A percentile compares a stretch with the other conserved stretches of the same genome.
Conservation (phyloP, 305 asterid species). For the Fraxinus dipetala region DNA sequence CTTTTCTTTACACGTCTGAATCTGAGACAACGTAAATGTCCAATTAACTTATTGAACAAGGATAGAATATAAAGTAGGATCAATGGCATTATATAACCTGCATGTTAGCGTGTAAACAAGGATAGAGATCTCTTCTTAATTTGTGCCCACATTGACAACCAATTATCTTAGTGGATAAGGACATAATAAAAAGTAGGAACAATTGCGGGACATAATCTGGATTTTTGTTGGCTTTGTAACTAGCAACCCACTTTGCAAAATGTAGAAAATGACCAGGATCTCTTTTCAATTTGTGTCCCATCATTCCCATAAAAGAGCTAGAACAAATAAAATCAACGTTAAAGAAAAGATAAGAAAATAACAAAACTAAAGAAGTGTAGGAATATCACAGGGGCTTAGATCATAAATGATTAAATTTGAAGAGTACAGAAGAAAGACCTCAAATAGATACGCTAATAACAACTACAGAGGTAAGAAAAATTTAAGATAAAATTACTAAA, state of each 20-base stretch:
- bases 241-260: constrained; percentile 5
- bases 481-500: constrained; percentile 6
- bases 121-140: background rate
- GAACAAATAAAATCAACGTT: background rate
- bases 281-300: background rate
- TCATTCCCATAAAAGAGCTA: background rate
- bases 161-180: background rate
- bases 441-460: background rate
- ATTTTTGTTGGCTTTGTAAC: background rate
- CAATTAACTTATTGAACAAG: background rate
- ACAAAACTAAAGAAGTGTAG: background rate
- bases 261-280: background rate
- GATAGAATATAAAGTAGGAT: background rate
- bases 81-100: background rate
- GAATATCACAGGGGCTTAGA: background rate
- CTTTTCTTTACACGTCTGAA: background rate
- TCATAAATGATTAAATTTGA: background rate
- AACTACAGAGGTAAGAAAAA: constrained; percentile 5
- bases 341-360: background rate
- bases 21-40: background rate
- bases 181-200: background rate
- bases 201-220: background rate
- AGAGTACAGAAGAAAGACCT: constrained; percentile 2
- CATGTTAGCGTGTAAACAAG: background rate
- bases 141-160: background rate